phyloP scores from a whole-genome alignment of 2,329 filamentous ascomycete species.

The Trichoderma harzianum region DNA sequence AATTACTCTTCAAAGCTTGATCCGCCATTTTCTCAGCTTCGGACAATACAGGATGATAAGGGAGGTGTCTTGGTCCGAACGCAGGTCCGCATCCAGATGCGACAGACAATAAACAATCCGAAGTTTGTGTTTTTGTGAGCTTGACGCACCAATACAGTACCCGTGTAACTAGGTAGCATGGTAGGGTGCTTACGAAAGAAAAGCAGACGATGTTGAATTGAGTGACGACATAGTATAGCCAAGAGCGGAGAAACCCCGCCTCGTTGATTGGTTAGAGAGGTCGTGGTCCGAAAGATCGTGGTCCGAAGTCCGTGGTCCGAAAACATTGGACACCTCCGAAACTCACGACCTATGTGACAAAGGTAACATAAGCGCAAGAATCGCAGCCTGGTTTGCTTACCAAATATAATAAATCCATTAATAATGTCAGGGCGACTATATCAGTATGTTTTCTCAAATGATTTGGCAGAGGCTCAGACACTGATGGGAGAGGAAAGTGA shows the following conservation, averaged over 20 bases:
- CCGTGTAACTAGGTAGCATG: background rate
- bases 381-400: background rate
- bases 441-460: background rate
- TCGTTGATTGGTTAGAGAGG: background rate
- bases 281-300: background rate
- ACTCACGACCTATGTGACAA: background rate
- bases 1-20: background rate
- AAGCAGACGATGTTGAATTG: background rate
- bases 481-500: background rate
- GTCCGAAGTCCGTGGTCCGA: background rate
- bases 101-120: background rate
- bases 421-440: background rate
- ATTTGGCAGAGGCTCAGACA: background rate
- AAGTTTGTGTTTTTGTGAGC: background rate
- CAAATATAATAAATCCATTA: background rate
- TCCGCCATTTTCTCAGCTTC: background rate
- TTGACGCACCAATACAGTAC: background rate
- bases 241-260: background rate
- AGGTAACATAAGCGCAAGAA: background rate
- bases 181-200: background rate
- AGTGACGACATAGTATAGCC: background rate
- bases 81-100: background rate
- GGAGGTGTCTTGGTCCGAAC: background rate
- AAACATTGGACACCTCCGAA: no score
- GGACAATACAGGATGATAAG: no score